These are phyloP conservation scores for Melaleuca alternifolia DNA, from an alignment of 345 rosid species.

Conservation along the genomic window DNA sequence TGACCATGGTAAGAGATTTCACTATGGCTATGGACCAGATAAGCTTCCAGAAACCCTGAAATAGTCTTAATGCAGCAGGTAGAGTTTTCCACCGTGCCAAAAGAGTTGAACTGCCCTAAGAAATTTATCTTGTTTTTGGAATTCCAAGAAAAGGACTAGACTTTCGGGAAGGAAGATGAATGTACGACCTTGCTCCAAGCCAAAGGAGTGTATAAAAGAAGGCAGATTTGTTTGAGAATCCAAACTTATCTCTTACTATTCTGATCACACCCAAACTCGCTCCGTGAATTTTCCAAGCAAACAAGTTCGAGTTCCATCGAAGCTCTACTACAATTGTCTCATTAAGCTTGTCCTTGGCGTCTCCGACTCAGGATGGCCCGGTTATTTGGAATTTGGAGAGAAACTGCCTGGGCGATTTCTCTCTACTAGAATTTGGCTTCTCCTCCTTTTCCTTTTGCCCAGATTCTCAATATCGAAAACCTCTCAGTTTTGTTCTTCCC, in stretches of 20 bases:
- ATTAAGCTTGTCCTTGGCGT: neutral
- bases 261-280: slow-evolving; percentile 24
- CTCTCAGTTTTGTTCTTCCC: slow-evolving; percentile 34
- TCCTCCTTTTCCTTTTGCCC: slow-evolving; percentile 69
- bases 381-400: slow-evolving; percentile 37
- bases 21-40: neutral
- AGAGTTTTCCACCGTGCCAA: neutral
- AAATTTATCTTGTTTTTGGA: neutral
- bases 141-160: slow-evolving; percentile 18
- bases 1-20: neutral
- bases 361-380: neutral
- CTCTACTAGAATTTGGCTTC: slow-evolving; percentile 27
- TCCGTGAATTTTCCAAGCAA: slow-evolving; percentile 7
- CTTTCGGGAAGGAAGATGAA: slow-evolving; percentile 39
- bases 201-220: slow-evolving; percentile 93
- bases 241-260: slow-evolving; percentile 31
- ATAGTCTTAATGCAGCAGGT: neutral
- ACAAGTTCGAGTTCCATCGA: slow-evolving; percentile 11
- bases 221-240: slow-evolving; percentile 46
- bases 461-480: slow-evolving; percentile 77
- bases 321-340: slow-evolving; percentile 1
- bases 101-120: neutral
- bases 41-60: neutral
- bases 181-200: slow-evolving; percentile 92
- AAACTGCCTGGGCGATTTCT: slow-evolving; percentile 56